Evolutionary conservation across 805 yeast species (phyloP).

Genomic region (Diddensiella caesifluorescens): DNA sequence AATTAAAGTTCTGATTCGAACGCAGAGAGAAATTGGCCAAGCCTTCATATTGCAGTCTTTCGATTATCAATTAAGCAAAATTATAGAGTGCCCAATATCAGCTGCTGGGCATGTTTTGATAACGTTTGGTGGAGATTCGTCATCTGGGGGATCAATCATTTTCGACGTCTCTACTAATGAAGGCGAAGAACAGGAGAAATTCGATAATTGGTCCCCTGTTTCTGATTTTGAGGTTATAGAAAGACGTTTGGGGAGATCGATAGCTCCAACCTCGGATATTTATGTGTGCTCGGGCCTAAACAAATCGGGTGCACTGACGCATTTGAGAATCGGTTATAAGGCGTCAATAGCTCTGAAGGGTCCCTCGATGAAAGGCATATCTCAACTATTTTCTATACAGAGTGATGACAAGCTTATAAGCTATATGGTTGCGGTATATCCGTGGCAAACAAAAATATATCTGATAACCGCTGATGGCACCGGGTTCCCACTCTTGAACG

Average conservation of each 20-base stretch:
- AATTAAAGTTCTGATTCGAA: conserved; percentile 18
- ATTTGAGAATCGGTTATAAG: conserved; percentile 12
- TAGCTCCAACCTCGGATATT: conserved; percentile 1
- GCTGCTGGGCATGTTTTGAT: conserved; percentile 18
- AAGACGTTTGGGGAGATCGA: background rate
- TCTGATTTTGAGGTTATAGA: conserved; percentile 32
- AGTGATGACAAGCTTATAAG: conserved; percentile 1
- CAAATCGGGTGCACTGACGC: conserved; percentile 15
- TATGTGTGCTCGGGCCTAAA: conserved; percentile 18
- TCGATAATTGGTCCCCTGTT: conserved; percentile 46
- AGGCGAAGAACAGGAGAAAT: conserved; percentile 24
- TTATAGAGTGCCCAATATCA: conserved; percentile 8
- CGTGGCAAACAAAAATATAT: conserved; percentile 13
- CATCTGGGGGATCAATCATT: conserved; percentile 36
- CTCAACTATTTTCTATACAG: conserved; percentile 8
- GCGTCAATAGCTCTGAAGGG: conserved; percentile 14
- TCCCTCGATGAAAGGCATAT: conserved; percentile 11
- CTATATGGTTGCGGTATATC: conserved; percentile 8
- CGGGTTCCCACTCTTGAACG: conserved; percentile 9
- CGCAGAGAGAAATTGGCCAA: conserved; percentile 31
- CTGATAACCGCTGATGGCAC: conserved; percentile 1
- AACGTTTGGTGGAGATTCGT: conserved; percentile 39
- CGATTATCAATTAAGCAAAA: conserved; percentile 17
- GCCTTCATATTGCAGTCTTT: conserved; percentile 24
- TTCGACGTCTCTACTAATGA: background rate